These are phyloP conservation scores for Sporothrix euskadiensis DNA, from an alignment of 2,329 filamentous ascomycete genomes.

Conservation along the genomic window DNA sequence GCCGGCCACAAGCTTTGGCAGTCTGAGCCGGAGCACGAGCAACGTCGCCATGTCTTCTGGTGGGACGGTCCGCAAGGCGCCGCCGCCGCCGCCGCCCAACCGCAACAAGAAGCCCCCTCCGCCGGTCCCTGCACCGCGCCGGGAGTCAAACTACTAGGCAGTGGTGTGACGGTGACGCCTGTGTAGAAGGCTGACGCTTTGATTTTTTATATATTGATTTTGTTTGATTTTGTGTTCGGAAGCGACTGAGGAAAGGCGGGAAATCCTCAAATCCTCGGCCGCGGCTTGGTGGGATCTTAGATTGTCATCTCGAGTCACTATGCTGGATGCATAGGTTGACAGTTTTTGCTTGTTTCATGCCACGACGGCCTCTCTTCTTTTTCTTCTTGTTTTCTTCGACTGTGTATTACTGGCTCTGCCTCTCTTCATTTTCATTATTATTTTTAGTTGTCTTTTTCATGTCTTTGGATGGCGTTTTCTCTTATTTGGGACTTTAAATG, in stretches of 20 bases:
- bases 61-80: constrained; percentile 42
- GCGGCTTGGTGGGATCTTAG: background rate
- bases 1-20: constrained; percentile 58
- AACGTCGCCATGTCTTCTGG: constrained; percentile 34
- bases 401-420: constrained; percentile 13
- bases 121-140: constrained; percentile 47
- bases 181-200: background rate
- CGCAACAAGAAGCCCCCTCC: constrained; percentile 57
- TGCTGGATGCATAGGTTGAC: constrained; percentile 14
- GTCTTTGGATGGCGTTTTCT: constrained; percentile 12
- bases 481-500: background rate
- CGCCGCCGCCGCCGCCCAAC: constrained; percentile 50
- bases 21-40: constrained; percentile 51
- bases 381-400: background rate
- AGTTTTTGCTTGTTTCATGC: background rate
- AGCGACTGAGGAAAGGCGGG: background rate
- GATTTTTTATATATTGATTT: background rate
- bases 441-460: background rate
- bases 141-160: constrained; percentile 21
- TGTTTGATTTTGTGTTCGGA: background rate
- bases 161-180: background rate
- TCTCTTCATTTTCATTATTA: background rate
- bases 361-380: background rate
- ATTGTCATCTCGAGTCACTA: constrained; percentile 3
- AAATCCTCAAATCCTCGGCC: background rate